Evolutionary conservation across 345 rosid species (phyloP).

Genomic region (Pistacia atlantica): DNA sequence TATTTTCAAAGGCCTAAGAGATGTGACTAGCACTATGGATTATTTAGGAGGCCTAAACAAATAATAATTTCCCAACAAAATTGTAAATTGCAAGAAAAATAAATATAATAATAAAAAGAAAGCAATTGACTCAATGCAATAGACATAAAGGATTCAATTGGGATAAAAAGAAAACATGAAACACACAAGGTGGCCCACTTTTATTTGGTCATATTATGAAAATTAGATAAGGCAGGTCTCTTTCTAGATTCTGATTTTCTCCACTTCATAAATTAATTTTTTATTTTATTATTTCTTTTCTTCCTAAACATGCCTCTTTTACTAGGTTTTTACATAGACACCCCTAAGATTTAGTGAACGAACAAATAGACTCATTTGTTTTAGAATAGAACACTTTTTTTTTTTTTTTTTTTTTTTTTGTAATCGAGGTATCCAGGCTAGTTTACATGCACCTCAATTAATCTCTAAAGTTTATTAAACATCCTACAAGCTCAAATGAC

Average conservation of each 20-base stretch:
- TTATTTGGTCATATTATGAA: conserved; percentile 1
- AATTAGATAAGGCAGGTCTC: neutral
- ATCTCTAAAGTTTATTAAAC: no score
- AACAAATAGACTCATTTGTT: no score
- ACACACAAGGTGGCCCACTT: conserved; percentile 19
- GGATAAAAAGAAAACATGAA: conserved; percentile 9
- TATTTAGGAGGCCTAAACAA: neutral
- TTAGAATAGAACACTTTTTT: no score
- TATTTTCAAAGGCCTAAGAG: neutral
- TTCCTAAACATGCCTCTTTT: no score
- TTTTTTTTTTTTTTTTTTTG: no score
- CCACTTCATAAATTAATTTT: no score
- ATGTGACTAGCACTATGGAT: neutral
- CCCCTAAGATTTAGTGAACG: no score
- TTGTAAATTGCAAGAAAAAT: neutral
- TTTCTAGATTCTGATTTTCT: conserved; percentile 18
- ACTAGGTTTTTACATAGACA: no score
- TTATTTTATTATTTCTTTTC: no score
- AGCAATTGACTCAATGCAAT: neutral
- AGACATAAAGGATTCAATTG: conserved; percentile 19
- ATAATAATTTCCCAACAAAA: neutral
- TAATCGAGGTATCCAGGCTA: no score
- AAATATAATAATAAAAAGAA: neutral
- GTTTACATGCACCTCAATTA: no score
- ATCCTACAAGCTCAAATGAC: no score